Percentiles rank a stretch among this genome's conserved stretches.
phyloP scores from a whole-genome alignment of 2,329 filamentous ascomycete species.

The Ophiostoma montium region DNA sequence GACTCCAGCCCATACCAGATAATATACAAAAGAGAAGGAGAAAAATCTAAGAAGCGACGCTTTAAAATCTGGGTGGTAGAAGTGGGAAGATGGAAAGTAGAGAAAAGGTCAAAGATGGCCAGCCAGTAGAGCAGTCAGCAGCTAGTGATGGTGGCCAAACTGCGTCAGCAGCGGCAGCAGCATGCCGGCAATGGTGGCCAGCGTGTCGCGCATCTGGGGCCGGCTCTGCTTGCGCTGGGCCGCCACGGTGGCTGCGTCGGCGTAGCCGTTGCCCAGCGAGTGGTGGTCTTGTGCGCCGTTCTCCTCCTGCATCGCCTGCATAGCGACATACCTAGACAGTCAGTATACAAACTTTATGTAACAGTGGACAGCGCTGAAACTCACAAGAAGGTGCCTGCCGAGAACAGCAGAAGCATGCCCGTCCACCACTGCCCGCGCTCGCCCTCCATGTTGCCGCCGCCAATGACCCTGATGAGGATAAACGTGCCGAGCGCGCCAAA shows the following conservation, averaged over 20 bases:
- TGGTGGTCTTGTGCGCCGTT: slow-evolving; percentile 36
- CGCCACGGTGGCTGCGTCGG: slow-evolving; percentile 27
- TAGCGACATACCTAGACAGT: slow-evolving; percentile 58
- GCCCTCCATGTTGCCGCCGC: slow-evolving; percentile 40
- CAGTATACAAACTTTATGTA: too few relatives aligned
- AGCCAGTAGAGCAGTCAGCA: background rate
- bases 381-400: slow-evolving; percentile 77
- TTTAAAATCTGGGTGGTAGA: too few relatives aligned
- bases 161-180: slow-evolving; percentile 63
- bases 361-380: too few relatives aligned
- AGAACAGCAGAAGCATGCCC: slow-evolving; percentile 86
- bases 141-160: slow-evolving; percentile 57
- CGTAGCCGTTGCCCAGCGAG: slow-evolving; percentile 35
- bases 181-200: slow-evolving; percentile 64
- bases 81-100: background rate
- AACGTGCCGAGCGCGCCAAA: slow-evolving; percentile 75
- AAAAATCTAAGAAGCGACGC: too few relatives aligned
- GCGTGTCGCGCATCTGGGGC: slow-evolving; percentile 51
- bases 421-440: slow-evolving; percentile 71
- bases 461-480: slow-evolving; percentile 60
- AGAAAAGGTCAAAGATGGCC: background rate
- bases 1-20: too few relatives aligned
- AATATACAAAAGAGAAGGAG: too few relatives aligned
- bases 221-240: slow-evolving; percentile 37
- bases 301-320: slow-evolving; percentile 93